Base-by-base conservation (phyloP, 768 basidiomycete species). In the Kwoniella sp. region DNA sequence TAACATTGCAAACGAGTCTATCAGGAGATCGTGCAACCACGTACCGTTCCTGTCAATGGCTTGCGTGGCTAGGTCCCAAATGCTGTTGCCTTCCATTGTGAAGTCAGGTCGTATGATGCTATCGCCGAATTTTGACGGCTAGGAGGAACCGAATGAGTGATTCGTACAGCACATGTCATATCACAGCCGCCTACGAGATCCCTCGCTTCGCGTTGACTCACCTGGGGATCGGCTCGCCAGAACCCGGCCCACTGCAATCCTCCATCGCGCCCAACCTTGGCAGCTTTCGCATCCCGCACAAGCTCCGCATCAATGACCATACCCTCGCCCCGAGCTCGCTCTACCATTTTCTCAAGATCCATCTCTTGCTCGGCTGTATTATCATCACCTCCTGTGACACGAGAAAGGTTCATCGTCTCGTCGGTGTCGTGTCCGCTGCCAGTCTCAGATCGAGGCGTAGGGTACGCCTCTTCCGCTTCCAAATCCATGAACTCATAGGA, bases 161-260 rank as follows among this genome's bases (percentile, higher is more conserved):
- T 22, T 29, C 55, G 8, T 37, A n/a, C 12, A 37, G 34, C n/a
- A n/a, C n/a, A 37, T 55, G 23, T 20, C 25, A 30, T 22, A 23
- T n/a, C 30, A 15, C 7, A 22, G 26, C 20, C 17, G 26, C 8
- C 34, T 28, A 4, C 3, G 23, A 17, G 2, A 51, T 2, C 22
- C 5, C 17, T 38, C 20, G 20, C 20, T 9, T 4, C 29, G 51
- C 48, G 30, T 23, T 7, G 11, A 30, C 28, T 41, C 56, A 45
- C 52, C 56, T 59, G 15, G 47, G 22, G 25, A 5, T 55, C 41
- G 9, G 1, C 22, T 11, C 29, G 22, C 68, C 68, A 70, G 52
- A 70, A 70, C 12, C 68, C 68, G 20, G 66, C 68, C 68, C 64
- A 70, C 4, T 30, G 38, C 30, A 55, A 28, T 0, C 54, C 57